These are phyloP conservation scores for Botrytis elliptica DNA, from an alignment of 2,329 filamentous ascomycete species.

Conservation along the genomic window DNA sequence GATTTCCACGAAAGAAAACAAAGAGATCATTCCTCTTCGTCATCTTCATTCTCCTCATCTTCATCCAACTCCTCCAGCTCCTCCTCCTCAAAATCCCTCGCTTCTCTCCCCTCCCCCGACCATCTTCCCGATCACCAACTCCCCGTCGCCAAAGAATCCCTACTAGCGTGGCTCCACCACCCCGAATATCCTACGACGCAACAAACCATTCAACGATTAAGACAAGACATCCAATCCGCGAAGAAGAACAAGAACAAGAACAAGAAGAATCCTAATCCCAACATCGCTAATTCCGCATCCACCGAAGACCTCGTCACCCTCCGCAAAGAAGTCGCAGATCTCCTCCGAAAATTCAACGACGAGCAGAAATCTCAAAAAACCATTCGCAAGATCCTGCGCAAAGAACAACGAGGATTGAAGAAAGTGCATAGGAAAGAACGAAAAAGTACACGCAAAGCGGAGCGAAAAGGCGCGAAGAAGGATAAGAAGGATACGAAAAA, in stretches of 20 bases:
- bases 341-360: conserved; percentile 47
- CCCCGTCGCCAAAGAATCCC: conserved; percentile 45
- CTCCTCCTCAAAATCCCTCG: conserved; percentile 44
- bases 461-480: conserved; percentile 29
- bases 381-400: conserved; percentile 24
- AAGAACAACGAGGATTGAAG: conserved; percentile 23
- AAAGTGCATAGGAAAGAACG: conserved; percentile 12
- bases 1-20: conserved; percentile 18
- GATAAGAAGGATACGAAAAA: conserved; percentile 31
- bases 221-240: conserved; percentile 46
- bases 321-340: conserved; percentile 46
- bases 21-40: conserved; percentile 27
- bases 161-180: conserved; percentile 50
- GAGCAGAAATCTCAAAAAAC: conserved; percentile 42
- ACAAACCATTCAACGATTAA: conserved; percentile 45
- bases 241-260: conserved; percentile 29
- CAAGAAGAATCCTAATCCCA: conserved; percentile 6
- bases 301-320: conserved; percentile 42
- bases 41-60: conserved; percentile 35
- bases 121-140: conserved; percentile 51
- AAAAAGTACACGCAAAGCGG: conserved; percentile 1
- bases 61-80: conserved; percentile 41
- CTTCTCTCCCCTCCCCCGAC: conserved; percentile 55
- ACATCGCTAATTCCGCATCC: background rate
- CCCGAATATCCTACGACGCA: conserved; percentile 52